A percentile compares a stretch with the other conserved stretches of the same genome.
Conservation (phyloP, 306 rosid species). For the Rubus idaeus region DNA sequence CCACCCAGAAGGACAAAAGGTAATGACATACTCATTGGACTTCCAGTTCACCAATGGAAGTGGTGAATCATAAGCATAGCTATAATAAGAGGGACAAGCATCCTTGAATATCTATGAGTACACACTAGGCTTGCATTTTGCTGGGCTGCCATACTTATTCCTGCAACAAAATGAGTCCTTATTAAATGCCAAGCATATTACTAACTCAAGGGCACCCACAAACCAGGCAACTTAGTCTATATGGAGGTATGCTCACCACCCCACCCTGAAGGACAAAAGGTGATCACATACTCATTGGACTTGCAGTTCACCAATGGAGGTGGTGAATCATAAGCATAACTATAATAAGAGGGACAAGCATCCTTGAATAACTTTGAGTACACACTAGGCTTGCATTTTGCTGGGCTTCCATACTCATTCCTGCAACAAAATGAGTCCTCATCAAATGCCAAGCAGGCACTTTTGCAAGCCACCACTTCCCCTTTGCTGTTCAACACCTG, state of each 20-base stretch:
- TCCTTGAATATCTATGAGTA: slow-evolving; percentile 80
- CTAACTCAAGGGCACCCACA: background rate
- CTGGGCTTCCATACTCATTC: slow-evolving; percentile 58
- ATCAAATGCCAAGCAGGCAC: slow-evolving; percentile 81
- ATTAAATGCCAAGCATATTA: slow-evolving; percentile 51
- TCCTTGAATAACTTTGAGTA: slow-evolving; percentile 80
- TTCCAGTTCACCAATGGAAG: slow-evolving; percentile 62
- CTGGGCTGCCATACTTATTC: slow-evolving; percentile 57
- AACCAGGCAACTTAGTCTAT: slow-evolving; percentile 15
- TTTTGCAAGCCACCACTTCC: slow-evolving; percentile 75
- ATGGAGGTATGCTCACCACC: slow-evolving; percentile 34
- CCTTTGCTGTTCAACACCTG: slow-evolving; percentile 45
- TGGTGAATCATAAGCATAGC: slow-evolving; percentile 77
- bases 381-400: slow-evolving; percentile 59
- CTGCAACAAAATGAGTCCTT: slow-evolving; percentile 71
- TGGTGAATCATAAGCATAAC: slow-evolving; percentile 77
- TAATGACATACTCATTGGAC: slow-evolving; percentile 47
- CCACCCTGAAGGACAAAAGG: slow-evolving; percentile 76
- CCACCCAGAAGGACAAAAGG: slow-evolving; percentile 77
- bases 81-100: slow-evolving; percentile 70
- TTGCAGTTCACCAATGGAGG: slow-evolving; percentile 62
- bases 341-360: slow-evolving; percentile 70
- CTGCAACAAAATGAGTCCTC: slow-evolving; percentile 71
- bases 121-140: slow-evolving; percentile 59
- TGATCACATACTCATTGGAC: slow-evolving; percentile 47